Conservation (phyloP, 2,329 filamentous ascomycete species). For the Colletotrichum karsti region DNA sequence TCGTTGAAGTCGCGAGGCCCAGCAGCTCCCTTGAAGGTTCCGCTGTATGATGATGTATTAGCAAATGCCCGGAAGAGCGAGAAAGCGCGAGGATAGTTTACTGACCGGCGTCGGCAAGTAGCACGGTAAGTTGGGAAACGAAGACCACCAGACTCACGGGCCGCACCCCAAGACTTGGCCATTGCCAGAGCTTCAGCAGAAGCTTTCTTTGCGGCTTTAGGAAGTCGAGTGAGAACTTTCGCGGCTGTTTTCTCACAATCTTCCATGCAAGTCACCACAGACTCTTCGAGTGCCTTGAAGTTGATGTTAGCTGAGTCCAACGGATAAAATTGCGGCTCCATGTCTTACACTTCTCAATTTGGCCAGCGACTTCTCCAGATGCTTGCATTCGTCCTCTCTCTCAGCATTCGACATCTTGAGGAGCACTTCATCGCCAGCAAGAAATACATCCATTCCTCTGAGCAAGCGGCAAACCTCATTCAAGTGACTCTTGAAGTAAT, state of each 20-base stretch:
- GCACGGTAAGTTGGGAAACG: conserved; percentile 35
- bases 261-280: not conserved
- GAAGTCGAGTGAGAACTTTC: not conserved
- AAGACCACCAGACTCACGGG: conserved; percentile 24
- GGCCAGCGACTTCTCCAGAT: not conserved
- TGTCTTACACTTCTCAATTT: conserved; percentile 6
- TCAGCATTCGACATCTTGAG: conserved; percentile 1
- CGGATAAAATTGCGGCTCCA: too few species aligned
- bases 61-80: not conserved
- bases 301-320: too few species aligned
- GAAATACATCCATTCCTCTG: not conserved
- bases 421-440: not conserved
- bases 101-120: conserved; percentile 58
- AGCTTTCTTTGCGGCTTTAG: not conserved
- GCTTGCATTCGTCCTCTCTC: not conserved
- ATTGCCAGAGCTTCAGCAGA: conserved; percentile 25
- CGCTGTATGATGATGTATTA: not conserved
- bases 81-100: too few species aligned
- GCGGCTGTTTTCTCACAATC: not conserved
- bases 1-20: conserved; percentile 16
- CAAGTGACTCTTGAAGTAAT: not conserved
- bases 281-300: not conserved
- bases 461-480: not conserved
- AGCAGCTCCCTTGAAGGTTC: not conserved
- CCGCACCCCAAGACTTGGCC: conserved; percentile 40